Conservation (phyloP, 495 filamentous ascomycete genomes). For the Neurospora sp. region DNA sequence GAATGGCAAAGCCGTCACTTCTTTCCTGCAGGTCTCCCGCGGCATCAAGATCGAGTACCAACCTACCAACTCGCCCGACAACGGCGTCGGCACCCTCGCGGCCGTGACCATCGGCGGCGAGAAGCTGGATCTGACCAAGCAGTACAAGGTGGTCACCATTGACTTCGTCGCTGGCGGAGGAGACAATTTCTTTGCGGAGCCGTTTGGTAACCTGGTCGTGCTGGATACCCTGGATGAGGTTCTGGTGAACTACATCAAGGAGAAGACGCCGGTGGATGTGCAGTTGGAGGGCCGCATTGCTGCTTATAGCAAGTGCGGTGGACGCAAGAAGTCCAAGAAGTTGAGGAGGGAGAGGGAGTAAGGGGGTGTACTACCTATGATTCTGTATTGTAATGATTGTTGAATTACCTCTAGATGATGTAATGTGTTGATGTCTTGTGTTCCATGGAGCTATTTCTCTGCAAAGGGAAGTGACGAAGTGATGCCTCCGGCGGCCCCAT, state of each 20-base stretch:
- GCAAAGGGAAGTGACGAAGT: not conserved
- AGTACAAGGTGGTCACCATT: conserved; percentile 42
- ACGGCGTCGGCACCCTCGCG: conserved; percentile 20
- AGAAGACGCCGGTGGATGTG: conserved; percentile 35
- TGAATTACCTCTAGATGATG: not conserved
- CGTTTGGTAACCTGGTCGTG: conserved; percentile 22
- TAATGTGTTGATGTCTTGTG: not conserved
- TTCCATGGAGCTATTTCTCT: not conserved
- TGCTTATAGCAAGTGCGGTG: conserved; percentile 4
- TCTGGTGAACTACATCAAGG: conserved; percentile 33
- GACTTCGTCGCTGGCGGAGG: conserved; percentile 47
- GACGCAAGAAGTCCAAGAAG: not conserved
- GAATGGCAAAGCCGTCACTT: conserved; percentile 37
- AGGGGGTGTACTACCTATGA: not conserved
- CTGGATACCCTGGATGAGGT: conserved; percentile 46
- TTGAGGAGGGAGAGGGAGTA: not conserved
- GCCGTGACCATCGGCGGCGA: conserved; percentile 30
- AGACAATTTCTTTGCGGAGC: conserved; percentile 40
- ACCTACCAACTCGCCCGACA: conserved; percentile 20
- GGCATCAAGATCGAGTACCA: conserved; percentile 39
- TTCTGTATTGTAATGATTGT: not conserved
- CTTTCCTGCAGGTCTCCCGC: conserved; percentile 41
- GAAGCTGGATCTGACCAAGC: conserved; percentile 20
- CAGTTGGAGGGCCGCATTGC: conserved; percentile 40
- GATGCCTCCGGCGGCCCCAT: not conserved